Conservation (phyloP, 257 asterid species). For the Petunia axillaris region DNA sequence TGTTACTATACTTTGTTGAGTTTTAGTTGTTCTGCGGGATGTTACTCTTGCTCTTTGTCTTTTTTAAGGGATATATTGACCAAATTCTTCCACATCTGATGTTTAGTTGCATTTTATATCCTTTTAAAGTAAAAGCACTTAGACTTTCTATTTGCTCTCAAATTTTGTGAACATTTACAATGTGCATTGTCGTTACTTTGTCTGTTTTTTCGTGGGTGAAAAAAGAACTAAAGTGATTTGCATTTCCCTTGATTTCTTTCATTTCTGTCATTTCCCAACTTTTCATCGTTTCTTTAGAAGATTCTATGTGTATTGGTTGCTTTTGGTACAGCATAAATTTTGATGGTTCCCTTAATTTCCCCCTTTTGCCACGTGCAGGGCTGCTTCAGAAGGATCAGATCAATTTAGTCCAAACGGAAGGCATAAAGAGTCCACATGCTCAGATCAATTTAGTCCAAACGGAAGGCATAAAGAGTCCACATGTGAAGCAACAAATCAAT, state of each 20-base stretch:
- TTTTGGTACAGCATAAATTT: constrained; percentile 22
- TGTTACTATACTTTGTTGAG: background rate
- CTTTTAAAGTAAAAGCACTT: background rate
- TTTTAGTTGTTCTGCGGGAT: background rate
- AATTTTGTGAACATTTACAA: constrained; percentile 2
- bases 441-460: constrained; percentile 34
- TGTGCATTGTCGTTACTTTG: too few species aligned
- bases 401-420: constrained; percentile 41
- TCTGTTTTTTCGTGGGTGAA: background rate
- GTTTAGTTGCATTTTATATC: background rate
- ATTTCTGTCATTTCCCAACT: background rate
- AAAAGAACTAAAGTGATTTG: background rate
- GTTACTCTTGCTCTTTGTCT: constrained; percentile 1
- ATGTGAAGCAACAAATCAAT: constrained; percentile 53
- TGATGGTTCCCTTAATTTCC: constrained; percentile 25
- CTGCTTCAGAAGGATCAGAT: constrained; percentile 44
- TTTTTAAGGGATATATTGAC: background rate
- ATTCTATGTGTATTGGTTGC: background rate
- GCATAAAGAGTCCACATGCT: constrained; percentile 36
- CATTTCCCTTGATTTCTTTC: constrained; percentile 9
- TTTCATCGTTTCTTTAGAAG: background rate
- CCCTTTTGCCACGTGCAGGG: constrained; percentile 37
- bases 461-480: constrained; percentile 41
- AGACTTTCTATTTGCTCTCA: background rate
- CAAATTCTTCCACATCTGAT: background rate